phyloP scores from a whole-genome alignment of 2,329 filamentous ascomycete genomes.

The Diplodia seriata region DNA sequence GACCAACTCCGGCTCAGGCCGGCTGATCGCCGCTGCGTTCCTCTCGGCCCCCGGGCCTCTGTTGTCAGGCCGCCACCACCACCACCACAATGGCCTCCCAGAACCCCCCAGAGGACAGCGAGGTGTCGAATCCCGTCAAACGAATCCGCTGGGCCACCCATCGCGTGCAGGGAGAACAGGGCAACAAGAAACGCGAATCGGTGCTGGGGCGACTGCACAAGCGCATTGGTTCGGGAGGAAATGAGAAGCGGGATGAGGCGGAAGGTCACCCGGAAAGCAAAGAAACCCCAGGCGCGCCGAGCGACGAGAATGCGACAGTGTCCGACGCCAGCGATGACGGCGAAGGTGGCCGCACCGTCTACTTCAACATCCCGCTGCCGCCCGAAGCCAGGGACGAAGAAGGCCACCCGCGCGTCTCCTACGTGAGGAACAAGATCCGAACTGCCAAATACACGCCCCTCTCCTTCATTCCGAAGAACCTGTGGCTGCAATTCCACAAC shows the following conservation, averaged over 20 bases:
- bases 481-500: constrained; percentile 98
- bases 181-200: constrained; percentile 78
- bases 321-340: constrained; percentile 40
- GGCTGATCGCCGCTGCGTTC: constrained; percentile 37
- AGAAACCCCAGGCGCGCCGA: constrained; percentile 29
- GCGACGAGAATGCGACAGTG: constrained; percentile 47
- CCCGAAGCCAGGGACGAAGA: constrained; percentile 78
- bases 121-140: constrained; percentile 70
- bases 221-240: constrained; percentile 58
- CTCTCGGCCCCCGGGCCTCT: constrained; percentile 34
- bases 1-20: constrained; percentile 49
- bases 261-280: constrained; percentile 44
- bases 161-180: constrained; percentile 77
- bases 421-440: constrained; percentile 92
- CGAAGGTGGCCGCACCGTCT: constrained; percentile 64
- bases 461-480: constrained; percentile 93
- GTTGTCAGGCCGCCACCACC: constrained; percentile 35
- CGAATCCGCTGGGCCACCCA: constrained; percentile 97
- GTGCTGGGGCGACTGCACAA: constrained; percentile 76
- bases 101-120: constrained; percentile 51
- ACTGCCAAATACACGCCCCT: constrained; percentile 97
- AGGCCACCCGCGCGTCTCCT: constrained; percentile 73
- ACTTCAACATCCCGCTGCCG: constrained; percentile 86
- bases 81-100: constrained; percentile 42
- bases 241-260: constrained; percentile 66